phyloP scores from a whole-genome alignment of 257 asterid genomes.

The Dorcoceras hygrometricum region DNA sequence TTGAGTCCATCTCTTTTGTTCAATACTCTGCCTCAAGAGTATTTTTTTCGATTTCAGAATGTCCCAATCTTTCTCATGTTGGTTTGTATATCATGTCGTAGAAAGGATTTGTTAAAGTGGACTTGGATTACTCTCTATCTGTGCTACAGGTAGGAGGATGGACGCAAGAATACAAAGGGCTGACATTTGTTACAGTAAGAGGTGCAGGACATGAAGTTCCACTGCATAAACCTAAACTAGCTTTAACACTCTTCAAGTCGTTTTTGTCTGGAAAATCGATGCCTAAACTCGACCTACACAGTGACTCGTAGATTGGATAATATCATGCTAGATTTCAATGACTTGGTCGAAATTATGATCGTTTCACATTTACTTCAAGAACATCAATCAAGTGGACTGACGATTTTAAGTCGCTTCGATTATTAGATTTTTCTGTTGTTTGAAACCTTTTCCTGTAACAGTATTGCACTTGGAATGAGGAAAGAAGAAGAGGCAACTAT shows the following conservation, averaged over 20 bases:
- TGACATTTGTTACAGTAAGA: slow-evolving; percentile 75
- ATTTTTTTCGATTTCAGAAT: neutral
- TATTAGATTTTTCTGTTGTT: too few species aligned
- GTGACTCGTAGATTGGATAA: slow-evolving; percentile 32
- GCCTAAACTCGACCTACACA: slow-evolving; percentile 47
- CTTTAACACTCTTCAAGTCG: slow-evolving; percentile 59
- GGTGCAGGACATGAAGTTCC: slow-evolving; percentile 96
- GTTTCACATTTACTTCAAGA: slow-evolving; percentile 5
- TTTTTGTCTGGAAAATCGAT: slow-evolving; percentile 61
- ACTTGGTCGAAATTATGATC: slow-evolving; percentile 3
- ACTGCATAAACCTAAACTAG: slow-evolving; percentile 75
- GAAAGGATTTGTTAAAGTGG: neutral
- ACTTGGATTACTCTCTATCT: neutral
- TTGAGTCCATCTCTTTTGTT: neutral
- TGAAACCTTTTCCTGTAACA: neutral
- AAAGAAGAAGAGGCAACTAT: too few species aligned
- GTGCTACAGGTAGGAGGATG: slow-evolving; percentile 81
- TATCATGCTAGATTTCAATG: slow-evolving; percentile 11
- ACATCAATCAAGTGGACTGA: neutral
- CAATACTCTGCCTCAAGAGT: neutral
- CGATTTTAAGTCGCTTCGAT: neutral
- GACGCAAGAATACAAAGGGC: slow-evolving; percentile 80
- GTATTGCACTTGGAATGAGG: too few species aligned
- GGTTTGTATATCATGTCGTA: neutral
- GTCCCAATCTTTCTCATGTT: neutral